Evolutionary conservation across 768 basidiomycete genomes (phyloP).

Genomic region (Scleroderma citrinum): DNA sequence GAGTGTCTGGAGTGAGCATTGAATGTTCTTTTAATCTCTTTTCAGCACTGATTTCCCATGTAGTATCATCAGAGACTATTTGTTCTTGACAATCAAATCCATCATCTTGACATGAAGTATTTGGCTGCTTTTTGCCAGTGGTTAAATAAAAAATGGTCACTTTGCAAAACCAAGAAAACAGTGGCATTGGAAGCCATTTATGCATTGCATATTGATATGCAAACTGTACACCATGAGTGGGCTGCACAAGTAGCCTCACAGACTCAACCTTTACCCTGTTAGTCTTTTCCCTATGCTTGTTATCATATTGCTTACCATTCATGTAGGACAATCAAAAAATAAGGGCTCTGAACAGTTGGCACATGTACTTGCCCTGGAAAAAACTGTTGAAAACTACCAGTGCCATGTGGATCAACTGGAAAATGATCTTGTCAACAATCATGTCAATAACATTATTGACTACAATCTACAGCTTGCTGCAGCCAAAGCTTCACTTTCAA

Average conservation of each 20-base stretch:
- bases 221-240: background rate
- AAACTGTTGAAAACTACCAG: background rate
- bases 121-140: constrained; percentile 2
- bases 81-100: constrained; percentile 7
- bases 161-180: background rate
- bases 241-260: constrained; percentile 1
- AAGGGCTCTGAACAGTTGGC: constrained; percentile 2
- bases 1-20: constrained; percentile 14
- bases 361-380: constrained; percentile 2
- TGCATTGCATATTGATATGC: background rate
- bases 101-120: background rate
- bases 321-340: background rate
- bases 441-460: background rate
- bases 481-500: background rate
- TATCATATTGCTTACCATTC: background rate
- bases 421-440: background rate
- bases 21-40: background rate
- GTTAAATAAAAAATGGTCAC: background rate
- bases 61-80: constrained; percentile 9
- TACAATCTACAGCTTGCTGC: constrained; percentile 2
- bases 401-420: background rate
- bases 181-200: background rate
- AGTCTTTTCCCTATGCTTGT: background rate
- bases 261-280: background rate
- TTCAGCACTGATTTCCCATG: background rate